These are phyloP conservation scores for Phytophthora agathidicida DNA, from an alignment of 352 stramenopile genomes.

Conservation along the genomic window DNA sequence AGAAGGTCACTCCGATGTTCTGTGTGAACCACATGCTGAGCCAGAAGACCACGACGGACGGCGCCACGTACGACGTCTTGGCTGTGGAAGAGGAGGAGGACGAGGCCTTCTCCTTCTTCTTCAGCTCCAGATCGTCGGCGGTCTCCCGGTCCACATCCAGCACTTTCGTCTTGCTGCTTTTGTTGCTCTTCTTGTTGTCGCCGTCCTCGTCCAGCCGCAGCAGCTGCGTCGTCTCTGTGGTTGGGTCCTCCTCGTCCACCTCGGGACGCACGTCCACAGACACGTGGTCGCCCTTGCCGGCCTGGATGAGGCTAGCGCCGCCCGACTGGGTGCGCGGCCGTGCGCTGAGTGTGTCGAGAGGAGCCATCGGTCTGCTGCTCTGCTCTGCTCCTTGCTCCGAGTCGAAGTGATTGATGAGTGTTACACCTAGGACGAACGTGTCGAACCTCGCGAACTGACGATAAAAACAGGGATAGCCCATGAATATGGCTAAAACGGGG, in stretches of 20 bases:
- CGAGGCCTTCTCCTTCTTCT: conserved; percentile 25
- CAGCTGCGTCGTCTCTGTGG: conserved; percentile 31
- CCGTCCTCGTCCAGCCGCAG: conserved; percentile 27
- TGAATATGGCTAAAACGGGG: conserved; percentile 5
- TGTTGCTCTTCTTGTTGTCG: conserved; percentile 1
- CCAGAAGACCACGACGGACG: conserved; percentile 78
- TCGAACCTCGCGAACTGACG: conserved; percentile 11
- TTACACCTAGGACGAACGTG: too few species aligned
- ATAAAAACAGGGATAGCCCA: conserved; percentile 26
- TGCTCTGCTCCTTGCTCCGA: too few species aligned
- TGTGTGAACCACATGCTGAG: conserved; percentile 89
- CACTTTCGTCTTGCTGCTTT: conserved; percentile 5
- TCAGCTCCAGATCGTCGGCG: conserved; percentile 17
- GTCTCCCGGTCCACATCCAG: conserved; percentile 23
- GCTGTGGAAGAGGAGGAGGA: neutral
- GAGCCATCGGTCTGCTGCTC: conserved; percentile 20
- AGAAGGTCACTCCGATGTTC: conserved; percentile 95
- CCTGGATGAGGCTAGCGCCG: conserved; percentile 14
- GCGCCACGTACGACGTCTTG: conserved; percentile 76
- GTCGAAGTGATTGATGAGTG: too few species aligned
- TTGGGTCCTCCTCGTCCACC: conserved; percentile 17
- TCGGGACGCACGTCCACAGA: conserved; percentile 26
- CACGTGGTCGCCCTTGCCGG: conserved; percentile 23
- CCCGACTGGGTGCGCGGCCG: conserved; percentile 25
- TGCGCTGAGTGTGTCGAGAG: conserved; percentile 25